Base-by-base conservation (phyloP, 2,329 filamentous ascomycete species). In the Cucurbitaria berberidis region DNA sequence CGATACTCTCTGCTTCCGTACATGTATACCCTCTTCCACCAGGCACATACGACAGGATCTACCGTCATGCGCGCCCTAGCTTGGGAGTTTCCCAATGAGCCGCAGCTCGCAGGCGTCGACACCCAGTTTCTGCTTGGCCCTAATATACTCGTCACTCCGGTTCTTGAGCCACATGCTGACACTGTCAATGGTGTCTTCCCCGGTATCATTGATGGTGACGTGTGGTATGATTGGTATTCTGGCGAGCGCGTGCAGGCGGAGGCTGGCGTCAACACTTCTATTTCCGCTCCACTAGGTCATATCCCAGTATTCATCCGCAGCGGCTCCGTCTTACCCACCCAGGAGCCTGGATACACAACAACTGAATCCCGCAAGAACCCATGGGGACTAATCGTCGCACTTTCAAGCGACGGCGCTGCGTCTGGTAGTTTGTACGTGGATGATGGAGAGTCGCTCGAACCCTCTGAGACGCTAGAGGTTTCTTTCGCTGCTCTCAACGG, bases 201-300 rank as follows among this genome's bases (percentile, higher is more conserved):
- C 0, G 88, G 88, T 6, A 72, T 86, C 1, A 80, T 80, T 1
- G 73, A 81, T 1, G 86, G 79, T 21, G 83, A 84, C 35, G 72
- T 85, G 2, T 93, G 89, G 86, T 93, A 91, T 64, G 89, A 93
- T 70, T 93, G 89, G 88, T 91, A 91, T 72, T 88, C 82, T n/a
- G 83, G 86, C 45, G 80, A 79, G 0, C 79, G 78, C 0, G 77
- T 90, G 3, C 66, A 77, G 15, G 82, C 79, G 0, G 55, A 76
- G 22, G 74, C 82, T 2, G 82, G 83, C 9, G 77, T 81, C 50
- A 88, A 88, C 66, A 81, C 80, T 11, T 86, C 84, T 3, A 84
- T 88, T 53, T 68, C 78, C 18, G 86, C 86, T 3, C 86, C 86
- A 0, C 73, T 88, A 2, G 83, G 84, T 11, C 84, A 92, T 63